Conservation (phyloP, 1,284 basidiomycete species). For the Heterobasidion annosum region DNA sequence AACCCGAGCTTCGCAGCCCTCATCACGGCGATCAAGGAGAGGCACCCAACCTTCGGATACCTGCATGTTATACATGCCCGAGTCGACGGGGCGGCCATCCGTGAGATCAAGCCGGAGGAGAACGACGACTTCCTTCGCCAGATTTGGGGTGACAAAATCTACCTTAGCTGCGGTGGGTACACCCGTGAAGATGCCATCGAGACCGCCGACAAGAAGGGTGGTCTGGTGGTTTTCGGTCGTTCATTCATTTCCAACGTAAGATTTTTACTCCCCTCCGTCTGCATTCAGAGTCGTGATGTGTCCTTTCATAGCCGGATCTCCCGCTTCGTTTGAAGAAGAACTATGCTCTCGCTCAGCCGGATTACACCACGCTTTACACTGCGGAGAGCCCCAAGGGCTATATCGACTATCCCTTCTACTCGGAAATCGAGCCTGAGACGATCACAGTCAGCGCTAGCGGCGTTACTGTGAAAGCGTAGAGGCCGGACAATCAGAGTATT, state of each 20-base stretch:
- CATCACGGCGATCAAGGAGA: background rate
- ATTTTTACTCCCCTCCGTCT: background rate
- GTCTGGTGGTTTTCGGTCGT: slow-evolving; percentile 34
- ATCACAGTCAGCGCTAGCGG: too few species aligned
- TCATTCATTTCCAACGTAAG: slow-evolving; percentile 34
- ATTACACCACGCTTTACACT: slow-evolving; percentile 17
- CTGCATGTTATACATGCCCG: slow-evolving; percentile 22
- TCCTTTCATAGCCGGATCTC: slow-evolving; percentile 29
- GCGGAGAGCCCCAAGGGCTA: slow-evolving; percentile 12
- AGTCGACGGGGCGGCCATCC: slow-evolving; percentile 10
- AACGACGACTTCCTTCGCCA: slow-evolving; percentile 19
- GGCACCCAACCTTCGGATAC: background rate
- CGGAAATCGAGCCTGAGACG: too few species aligned
- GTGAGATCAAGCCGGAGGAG: slow-evolving; percentile 4
- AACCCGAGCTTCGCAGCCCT: slow-evolving; percentile 1
- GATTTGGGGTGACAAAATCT: slow-evolving; percentile 15
- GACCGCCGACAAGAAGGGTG: slow-evolving; percentile 17
- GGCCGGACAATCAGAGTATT: too few species aligned
- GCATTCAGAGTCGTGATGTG: background rate
- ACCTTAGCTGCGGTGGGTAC: slow-evolving; percentile 27
- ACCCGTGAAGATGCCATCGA: slow-evolving; percentile 13
- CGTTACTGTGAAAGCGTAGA: too few species aligned
- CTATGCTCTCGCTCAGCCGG: slow-evolving; percentile 15
- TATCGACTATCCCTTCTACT: slow-evolving; percentile 16
- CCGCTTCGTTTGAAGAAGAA: slow-evolving; percentile 20